A percentile compares a stretch with the other conserved stretches of the same genome.
Evolutionary conservation across 2,329 filamentous ascomycete genomes (phyloP).

Genomic region (Drechmeria coniospora): DNA sequence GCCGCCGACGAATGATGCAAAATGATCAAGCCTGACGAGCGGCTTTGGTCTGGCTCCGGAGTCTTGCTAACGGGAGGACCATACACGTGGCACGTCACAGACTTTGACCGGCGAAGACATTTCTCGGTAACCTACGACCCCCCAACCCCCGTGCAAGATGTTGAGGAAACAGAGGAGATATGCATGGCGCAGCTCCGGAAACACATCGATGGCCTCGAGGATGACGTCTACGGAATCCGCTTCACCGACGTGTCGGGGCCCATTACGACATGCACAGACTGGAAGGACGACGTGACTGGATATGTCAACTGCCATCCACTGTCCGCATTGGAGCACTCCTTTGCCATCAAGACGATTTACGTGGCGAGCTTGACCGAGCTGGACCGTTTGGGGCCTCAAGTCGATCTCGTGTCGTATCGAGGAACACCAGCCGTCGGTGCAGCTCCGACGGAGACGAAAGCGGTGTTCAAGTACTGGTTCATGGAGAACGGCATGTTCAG

Average conservation of each 20-base stretch:
- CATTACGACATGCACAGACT: constrained; percentile 8
- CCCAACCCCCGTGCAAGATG: constrained; percentile 15
- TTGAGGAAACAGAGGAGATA: constrained; percentile 11
- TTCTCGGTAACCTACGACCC: constrained; percentile 14
- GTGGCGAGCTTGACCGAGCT: constrained; percentile 12
- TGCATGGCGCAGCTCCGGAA: constrained; percentile 11
- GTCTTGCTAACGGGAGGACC: no score
- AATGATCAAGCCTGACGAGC: no score
- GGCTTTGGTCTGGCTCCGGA: no score
- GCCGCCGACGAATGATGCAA: no score
- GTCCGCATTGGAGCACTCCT: constrained; percentile 7
- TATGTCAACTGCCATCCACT: constrained; percentile 13
- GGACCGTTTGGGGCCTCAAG: constrained; percentile 11
- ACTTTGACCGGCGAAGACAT: constrained; percentile 14
- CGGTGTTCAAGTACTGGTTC: constrained; percentile 19
- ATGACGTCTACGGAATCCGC: constrained; percentile 8
- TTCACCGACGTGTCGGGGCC: constrained; percentile 10
- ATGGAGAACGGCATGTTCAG: constrained; percentile 6
- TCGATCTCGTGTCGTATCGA: constrained; percentile 13
- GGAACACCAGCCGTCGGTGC: constrained; percentile 3
- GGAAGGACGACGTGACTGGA: constrained; percentile 11
- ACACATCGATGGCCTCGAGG: constrained; percentile 5
- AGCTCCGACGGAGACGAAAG: constrained; percentile 4
- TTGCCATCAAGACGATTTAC: constrained; percentile 7
- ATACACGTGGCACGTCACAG: constrained; percentile 12